Conservation (phyloP, 345 rosid species). For the Salix udensis region DNA sequence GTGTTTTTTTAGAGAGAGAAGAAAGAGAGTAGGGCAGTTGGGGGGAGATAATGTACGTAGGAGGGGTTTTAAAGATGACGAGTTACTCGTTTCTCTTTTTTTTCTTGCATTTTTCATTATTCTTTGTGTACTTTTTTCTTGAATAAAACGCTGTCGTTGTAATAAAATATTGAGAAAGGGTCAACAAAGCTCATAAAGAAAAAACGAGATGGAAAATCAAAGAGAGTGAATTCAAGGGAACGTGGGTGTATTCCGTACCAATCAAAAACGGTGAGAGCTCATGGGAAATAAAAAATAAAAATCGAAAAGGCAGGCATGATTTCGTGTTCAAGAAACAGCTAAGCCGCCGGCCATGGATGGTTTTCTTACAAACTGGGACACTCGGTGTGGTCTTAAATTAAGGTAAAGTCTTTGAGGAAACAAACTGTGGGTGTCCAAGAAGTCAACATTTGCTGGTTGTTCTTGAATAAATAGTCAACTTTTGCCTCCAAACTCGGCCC, state of each 20-base stretch:
- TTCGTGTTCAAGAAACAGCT: neutral
- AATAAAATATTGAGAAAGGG: neutral
- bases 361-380: too few species aligned
- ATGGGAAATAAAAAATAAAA: neutral
- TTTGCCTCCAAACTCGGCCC: too few species aligned
- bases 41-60: neutral
- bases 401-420: too few species aligned
- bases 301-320: neutral
- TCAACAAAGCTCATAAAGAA: neutral
- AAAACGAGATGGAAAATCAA: neutral
- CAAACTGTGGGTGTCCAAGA: too few species aligned
- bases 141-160: neutral
- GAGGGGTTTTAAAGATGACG: neutral
- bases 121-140: neutral
- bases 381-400: too few species aligned
- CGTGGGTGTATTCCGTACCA: neutral
- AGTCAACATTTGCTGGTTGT: too few species aligned
- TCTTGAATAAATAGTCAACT: too few species aligned
- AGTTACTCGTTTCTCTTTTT: neutral
- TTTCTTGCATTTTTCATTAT: too few species aligned
- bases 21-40: neutral
- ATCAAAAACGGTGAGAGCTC: neutral
- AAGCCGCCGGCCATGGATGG: too few species aligned
- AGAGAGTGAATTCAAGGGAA: neutral
- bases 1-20: neutral